Evolutionary conservation across 1,284 basidiomycete species (phyloP).

Genomic region (Kwoniella shivajii): DNA sequence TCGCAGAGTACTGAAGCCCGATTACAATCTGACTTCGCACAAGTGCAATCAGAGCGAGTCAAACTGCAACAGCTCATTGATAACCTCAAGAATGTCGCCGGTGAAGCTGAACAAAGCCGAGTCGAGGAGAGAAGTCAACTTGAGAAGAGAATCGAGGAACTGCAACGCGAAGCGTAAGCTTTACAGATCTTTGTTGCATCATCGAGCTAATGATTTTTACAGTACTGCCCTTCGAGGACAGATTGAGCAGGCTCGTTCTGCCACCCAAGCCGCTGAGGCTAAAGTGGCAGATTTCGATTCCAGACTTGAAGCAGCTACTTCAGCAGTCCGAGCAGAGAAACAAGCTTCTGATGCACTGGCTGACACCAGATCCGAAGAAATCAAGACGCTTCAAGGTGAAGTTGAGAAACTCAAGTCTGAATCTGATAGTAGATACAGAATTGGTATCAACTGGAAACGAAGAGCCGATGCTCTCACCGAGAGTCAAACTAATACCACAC

Average conservation of each 20-base stretch:
- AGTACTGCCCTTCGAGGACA: conserved; percentile 67
- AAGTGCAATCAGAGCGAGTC: conserved; percentile 74
- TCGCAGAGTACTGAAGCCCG: conserved; percentile 69
- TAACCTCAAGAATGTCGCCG: conserved; percentile 85
- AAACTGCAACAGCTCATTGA: conserved; percentile 81
- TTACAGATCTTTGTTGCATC: neutral
- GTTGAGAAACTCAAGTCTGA: conserved; percentile 25
- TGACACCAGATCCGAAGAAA: conserved; percentile 27
- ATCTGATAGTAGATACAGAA: conserved; percentile 30
- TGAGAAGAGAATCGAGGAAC: conserved; percentile 74
- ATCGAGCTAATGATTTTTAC: neutral
- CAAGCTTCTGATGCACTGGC: conserved; percentile 39
- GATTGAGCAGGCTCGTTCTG: conserved; percentile 76
- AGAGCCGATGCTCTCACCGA: conserved; percentile 31
- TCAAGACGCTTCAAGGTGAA: conserved; percentile 29
- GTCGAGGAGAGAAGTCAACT: conserved; percentile 76
- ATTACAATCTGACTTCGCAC: conserved; percentile 80
- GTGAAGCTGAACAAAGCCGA: conserved; percentile 77
- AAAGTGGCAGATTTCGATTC: conserved; percentile 34
- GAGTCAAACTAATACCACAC: conserved; percentile 13
- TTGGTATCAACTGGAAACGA: conserved; percentile 46
- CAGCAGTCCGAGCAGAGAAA: conserved; percentile 38
- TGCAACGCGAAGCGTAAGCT: conserved; percentile 75
- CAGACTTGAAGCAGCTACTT: conserved; percentile 39
- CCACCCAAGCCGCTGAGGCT: conserved; percentile 58